These are phyloP conservation scores for Colletotrichum sp. DNA, from an alignment of 2,329 filamentous ascomycete species.

Conservation along the genomic window DNA sequence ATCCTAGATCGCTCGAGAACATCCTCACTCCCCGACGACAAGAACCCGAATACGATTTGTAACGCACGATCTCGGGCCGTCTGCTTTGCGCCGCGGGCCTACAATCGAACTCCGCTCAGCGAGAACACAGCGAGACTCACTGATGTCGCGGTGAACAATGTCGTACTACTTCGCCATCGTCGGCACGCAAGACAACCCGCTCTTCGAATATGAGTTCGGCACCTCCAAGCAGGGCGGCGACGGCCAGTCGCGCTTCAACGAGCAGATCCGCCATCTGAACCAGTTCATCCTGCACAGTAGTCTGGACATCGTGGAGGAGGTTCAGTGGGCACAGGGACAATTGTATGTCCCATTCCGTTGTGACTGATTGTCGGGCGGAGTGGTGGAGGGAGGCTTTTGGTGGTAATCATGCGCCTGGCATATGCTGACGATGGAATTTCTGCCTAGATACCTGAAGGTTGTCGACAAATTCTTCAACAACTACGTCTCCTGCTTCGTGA, in stretches of 20 bases:
- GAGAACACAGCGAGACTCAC: not conserved
- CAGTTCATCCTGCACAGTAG: slow-evolving; percentile 96
- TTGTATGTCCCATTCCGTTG: slow-evolving; percentile 59
- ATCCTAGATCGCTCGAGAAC: not conserved
- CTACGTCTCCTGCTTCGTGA: slow-evolving; percentile 94
- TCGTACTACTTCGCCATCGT: slow-evolving; percentile 99
- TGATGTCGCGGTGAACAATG: slow-evolving; percentile 58
- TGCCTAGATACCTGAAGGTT: slow-evolving; percentile 85
- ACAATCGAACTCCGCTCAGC: not conserved
- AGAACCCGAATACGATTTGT: not conserved
- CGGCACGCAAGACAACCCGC: slow-evolving; percentile 91
- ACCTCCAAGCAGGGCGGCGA: slow-evolving; percentile 96
- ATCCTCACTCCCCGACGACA: not conserved
- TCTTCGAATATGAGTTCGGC: slow-evolving; percentile 97
- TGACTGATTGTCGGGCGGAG: not conserved
- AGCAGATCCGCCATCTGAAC: slow-evolving; percentile 91
- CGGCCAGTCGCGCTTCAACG: slow-evolving; percentile 85
- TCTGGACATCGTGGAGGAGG: slow-evolving; percentile 93
- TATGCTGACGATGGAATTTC: not conserved
- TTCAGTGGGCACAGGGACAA: slow-evolving; percentile 87
- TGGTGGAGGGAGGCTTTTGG: not conserved
- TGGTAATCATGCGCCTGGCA: not conserved
- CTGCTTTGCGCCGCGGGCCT: not conserved
- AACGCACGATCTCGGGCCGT: not conserved
- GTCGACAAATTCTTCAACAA: slow-evolving; percentile 97